Base-by-base conservation (phyloP, 2,329 filamentous ascomycete species). In the Talaromyces islandicus region DNA sequence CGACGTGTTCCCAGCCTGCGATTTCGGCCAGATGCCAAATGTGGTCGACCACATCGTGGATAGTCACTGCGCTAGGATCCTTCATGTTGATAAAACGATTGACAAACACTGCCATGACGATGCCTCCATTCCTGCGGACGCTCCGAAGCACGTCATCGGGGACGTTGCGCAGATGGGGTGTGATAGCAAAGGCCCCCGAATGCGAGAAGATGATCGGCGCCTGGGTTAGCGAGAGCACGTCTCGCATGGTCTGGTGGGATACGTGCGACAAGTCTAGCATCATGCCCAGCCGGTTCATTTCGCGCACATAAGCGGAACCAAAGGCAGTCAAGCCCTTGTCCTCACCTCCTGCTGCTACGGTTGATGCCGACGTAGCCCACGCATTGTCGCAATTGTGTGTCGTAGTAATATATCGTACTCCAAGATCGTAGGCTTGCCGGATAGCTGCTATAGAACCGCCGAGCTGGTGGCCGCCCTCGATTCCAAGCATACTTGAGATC, bases 61-160 rank as follows among this genome's bases (percentile, higher is more conserved):
- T 69, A 3, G 67, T 71, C 10, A 69, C 70, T 35, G 68, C 66
- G 51, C 70, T 63, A 19, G 69, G 67, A 55, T 67, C 51, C 3
- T 68, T 21, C 64, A 68, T 60, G 65, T 68, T 63, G 64, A 71
- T 58, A 65, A 73, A 57, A 67, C 64, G 57, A n/a, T 72, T 71
- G 21, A 76, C 67, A 50, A 78, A 77, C 0, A 71, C 70, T 0
- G 73, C 69, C 76, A 78, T 79, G 10, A 78, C 66, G 7, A 79
- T 69, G 0, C 77, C 76, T 1, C 70, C 66, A 24, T 78, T 79
- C 1, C 66, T 60, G 29, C 69, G 71, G 0, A 79, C 63, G 2
- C 62, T 60, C 7, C 68, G 63, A 2, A 79, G 64, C 2, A 79
- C 70, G 55, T 76, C 74, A 55, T 79, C 76, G 1, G 77, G 75